Evolutionary conservation across 176 grass and related monocot species (phyloP).

Genomic region (Ampelocalamus luodianensis): DNA sequence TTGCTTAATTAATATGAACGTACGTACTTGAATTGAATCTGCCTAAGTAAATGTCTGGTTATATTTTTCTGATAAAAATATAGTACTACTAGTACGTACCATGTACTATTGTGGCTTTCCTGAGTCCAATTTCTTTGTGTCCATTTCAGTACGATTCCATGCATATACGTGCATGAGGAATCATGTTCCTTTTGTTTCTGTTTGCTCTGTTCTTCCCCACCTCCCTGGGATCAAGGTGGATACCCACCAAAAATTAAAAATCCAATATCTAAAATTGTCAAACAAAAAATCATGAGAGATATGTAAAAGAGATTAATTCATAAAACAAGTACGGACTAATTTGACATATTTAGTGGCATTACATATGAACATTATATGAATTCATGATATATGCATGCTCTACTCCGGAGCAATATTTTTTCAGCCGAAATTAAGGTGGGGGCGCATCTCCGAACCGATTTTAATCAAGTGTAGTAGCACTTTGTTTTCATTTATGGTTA

Average conservation of each 20-base stretch:
- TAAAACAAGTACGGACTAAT: neutral
- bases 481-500: neutral
- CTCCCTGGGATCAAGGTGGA: neutral
- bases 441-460: neutral
- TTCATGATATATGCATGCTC: neutral
- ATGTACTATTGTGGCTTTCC: neutral
- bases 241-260: neutral
- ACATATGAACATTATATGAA: neutral
- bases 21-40: neutral
- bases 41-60: neutral
- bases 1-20: neutral
- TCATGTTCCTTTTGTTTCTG: neutral
- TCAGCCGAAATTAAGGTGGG: neutral
- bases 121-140: neutral
- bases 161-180: neutral
- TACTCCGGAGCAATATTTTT: neutral
- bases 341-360: neutral
- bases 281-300: neutral
- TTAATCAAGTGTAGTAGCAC: neutral
- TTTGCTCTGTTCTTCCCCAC: neutral
- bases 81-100: neutral
- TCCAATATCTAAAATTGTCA: neutral
- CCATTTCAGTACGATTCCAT: conserved; percentile 17
- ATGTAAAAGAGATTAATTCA: neutral
- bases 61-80: conserved; percentile 9